A percentile compares a stretch with the other conserved stretches of the same genome.
These are phyloP conservation scores for Astraeus odoratus DNA, from an alignment of 768 basidiomycete genomes.

Conservation along the genomic window DNA sequence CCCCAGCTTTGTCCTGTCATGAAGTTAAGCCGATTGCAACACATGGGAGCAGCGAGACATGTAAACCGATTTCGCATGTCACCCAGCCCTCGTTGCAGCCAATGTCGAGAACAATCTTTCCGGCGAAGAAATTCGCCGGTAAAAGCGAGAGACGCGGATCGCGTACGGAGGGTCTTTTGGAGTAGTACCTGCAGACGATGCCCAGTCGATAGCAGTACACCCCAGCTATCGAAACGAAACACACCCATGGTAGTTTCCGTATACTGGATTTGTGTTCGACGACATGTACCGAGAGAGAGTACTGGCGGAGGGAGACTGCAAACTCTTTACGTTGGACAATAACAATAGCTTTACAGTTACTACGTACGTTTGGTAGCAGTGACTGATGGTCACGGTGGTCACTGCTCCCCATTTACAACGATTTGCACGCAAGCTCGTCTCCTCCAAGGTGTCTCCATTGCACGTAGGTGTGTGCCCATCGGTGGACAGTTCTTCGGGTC, in stretches of 20 bases:
- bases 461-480: constrained; percentile 15
- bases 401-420: not conserved
- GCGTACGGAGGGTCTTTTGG: constrained; percentile 52
- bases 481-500: too few species aligned
- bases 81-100: constrained; percentile 88
- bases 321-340: too few species aligned
- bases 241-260: constrained; percentile 75
- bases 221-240: constrained; percentile 5
- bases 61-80: constrained; percentile 74
- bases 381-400: not conserved
- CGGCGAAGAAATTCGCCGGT: constrained; percentile 44
- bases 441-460: constrained; percentile 24
- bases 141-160: constrained; percentile 66
- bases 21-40: not conserved
- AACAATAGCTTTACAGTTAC: too few species aligned
- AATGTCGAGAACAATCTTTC: constrained; percentile 65
- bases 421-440: too few species aligned
- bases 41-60: not conserved
- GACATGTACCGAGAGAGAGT: too few species aligned
- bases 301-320: too few species aligned
- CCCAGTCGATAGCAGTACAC: not conserved
- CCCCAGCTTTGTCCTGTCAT: constrained; percentile 54
- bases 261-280: constrained; percentile 29
- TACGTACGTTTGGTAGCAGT: not conserved
- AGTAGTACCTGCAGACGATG: constrained; percentile 54